Percentiles rank a stretch among this genome's conserved stretches.
Conservation (phyloP, 2,329 filamentous ascomycete genomes). For the Pyricularia grisea region DNA sequence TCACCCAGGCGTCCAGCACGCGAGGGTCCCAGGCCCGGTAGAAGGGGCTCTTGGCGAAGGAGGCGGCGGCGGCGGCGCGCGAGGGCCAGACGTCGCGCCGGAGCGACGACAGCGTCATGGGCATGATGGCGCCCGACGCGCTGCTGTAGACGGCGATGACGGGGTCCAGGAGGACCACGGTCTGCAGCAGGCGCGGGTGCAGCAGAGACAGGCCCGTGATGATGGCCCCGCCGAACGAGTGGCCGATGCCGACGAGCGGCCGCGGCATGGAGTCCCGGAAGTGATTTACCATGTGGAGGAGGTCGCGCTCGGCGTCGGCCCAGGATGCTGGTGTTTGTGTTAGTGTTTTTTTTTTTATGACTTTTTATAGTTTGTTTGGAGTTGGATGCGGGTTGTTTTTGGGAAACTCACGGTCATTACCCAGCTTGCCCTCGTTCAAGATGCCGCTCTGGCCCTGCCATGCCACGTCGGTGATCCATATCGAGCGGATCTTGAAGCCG, state of each 20-base stretch:
- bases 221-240: conserved; percentile 77
- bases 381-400: not conserved
- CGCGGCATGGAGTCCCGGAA: conserved; percentile 73
- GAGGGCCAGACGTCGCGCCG: conserved; percentile 80
- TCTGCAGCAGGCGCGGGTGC: conserved; percentile 71
- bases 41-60: conserved; percentile 62
- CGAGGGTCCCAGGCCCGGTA: conserved; percentile 76
- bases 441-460: conserved; percentile 73
- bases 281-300: conserved; percentile 75
- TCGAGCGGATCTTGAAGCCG: conserved; percentile 64
- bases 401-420: conserved; percentile 65
- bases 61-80: conserved; percentile 53
- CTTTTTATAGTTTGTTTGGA: not conserved
- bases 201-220: conserved; percentile 63
- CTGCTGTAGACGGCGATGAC: conserved; percentile 65
- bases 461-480: conserved; percentile 87
- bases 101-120: conserved; percentile 51
- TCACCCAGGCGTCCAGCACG: conserved; percentile 65
- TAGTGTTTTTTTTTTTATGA: not conserved
- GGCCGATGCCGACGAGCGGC: conserved; percentile 75
- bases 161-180: conserved; percentile 74
- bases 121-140: conserved; percentile 32
- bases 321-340: conserved; percentile 53
- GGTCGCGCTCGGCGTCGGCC: conserved; percentile 77
- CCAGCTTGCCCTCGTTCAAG: conserved; percentile 65